phyloP scores from a whole-genome alignment of 768 basidiomycete genomes.

The Boletus bicolor region DNA sequence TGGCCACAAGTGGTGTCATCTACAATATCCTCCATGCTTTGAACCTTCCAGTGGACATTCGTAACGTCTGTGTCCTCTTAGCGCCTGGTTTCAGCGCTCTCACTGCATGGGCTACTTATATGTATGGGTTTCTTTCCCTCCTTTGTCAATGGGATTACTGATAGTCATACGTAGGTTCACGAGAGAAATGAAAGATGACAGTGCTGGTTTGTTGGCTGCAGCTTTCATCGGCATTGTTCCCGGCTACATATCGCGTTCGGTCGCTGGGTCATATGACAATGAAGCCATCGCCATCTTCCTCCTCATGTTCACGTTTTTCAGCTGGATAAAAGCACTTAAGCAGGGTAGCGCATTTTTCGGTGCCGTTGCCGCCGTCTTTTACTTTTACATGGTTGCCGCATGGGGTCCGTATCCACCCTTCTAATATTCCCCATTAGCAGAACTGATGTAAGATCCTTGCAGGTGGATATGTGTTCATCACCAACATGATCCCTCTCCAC shows the following conservation, averaged over 20 bases:
- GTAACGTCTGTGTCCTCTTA: slow-evolving; percentile 94
- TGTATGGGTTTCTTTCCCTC: slow-evolving; percentile 47
- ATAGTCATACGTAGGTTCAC: slow-evolving; percentile 67
- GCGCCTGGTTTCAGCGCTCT: slow-evolving; percentile 96
- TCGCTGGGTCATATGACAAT: slow-evolving; percentile 99
- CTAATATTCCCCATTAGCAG: neutral
- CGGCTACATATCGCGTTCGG: slow-evolving; percentile 97
- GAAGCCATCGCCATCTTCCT: slow-evolving; percentile 99
- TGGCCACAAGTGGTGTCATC: slow-evolving; percentile 97
- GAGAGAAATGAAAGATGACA: slow-evolving; percentile 92
- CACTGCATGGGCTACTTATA: slow-evolving; percentile 95
- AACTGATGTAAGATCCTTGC: slow-evolving; percentile 9
- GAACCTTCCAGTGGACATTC: slow-evolving; percentile 94
- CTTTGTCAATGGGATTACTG: neutral
- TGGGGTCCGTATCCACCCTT: slow-evolving; percentile 65
- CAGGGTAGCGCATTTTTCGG: slow-evolving; percentile 91
- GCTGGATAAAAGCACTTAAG: slow-evolving; percentile 96
- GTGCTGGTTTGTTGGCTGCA: slow-evolving; percentile 94
- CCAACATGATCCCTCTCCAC: slow-evolving; percentile 99
- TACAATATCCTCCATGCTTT: slow-evolving; percentile 86
- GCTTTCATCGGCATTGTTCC: slow-evolving; percentile 98
- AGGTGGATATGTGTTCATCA: slow-evolving; percentile 99
- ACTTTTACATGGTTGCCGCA: slow-evolving; percentile 99
- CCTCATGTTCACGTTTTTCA: slow-evolving; percentile 98
- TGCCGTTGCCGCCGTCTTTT: slow-evolving; percentile 88